Evolutionary conservation across 2,329 filamentous ascomycete genomes (phyloP), one percentile per base, ranked within the genome.

Genomic region (Beauveria brongniartii): DNA sequence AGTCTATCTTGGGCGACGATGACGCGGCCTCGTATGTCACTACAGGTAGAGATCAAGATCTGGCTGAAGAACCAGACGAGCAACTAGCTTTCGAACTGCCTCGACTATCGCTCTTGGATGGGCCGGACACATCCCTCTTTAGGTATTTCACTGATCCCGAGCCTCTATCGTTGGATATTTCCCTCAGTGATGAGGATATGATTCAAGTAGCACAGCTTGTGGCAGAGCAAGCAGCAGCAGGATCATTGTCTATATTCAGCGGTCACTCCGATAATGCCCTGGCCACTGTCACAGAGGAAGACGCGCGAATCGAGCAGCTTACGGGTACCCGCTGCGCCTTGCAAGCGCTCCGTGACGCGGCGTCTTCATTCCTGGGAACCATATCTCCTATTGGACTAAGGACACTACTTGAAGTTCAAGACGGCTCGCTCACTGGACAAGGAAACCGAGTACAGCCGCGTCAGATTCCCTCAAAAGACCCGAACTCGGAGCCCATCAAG

Each of bases 181-280:
- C 75, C 10, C 70, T 80, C 18, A 73, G 77, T 1, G 84, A 87
- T 59, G 80, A 84, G 3, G 85, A 89, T 46, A 78, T 83, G 62
- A 83, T 91, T 40, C 82, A 84, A 56, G 79, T 88, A 28, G 87
- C 86, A 0, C 88, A 91, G 67, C 82, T 90, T 43, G 73, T 91
- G n/a, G 86, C 86, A 2, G 86, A 90, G 63, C 88, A 91, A 69
- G 81, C 87, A 24, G 79, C 83, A 2, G 82, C 79, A 10, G 81
- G 84, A 1, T 75, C 69, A 16, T 66, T 82, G 30, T 72, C 74
- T 18, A 69, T 76, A 46, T 68, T 63, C 37, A 68, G 65, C 52
- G 65, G 67, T 4, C 67, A 64, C 14, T 63, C 62, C 30, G 63
- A 48, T 64, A 66, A 12, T 62, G 59, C 18, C 58, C n/a, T 61